A percentile compares a stretch with the other conserved stretches of the same genome.
phyloP scores from a whole-genome alignment of 352 stramenopile species.

The Globisporangium nagaii region DNA sequence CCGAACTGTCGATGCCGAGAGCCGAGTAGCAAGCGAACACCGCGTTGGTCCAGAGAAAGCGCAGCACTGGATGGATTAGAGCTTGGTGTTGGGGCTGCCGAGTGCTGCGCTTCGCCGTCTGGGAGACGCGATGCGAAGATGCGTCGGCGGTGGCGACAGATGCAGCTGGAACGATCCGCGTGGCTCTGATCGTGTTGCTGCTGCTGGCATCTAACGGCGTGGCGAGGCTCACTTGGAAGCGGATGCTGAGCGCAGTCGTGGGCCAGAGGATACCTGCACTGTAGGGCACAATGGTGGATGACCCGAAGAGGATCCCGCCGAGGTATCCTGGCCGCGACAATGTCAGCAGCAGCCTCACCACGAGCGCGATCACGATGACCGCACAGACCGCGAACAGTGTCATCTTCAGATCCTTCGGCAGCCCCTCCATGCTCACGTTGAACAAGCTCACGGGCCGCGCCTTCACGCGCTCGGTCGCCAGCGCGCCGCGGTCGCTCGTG shows the following conservation, averaged over 20 bases:
- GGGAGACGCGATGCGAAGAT: background rate
- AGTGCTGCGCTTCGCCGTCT: background rate
- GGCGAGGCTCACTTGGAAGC: slow-evolving; percentile 3
- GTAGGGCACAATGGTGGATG: slow-evolving; percentile 11
- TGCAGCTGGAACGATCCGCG: background rate
- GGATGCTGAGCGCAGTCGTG: slow-evolving; percentile 6
- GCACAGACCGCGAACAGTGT: slow-evolving; percentile 6
- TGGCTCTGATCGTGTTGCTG: background rate
- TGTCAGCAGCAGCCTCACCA: slow-evolving; percentile 1
- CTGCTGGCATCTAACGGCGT: background rate
- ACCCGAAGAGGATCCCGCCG: background rate
- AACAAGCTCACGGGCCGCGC: slow-evolving; percentile 6
- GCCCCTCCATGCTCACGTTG: slow-evolving; percentile 12
- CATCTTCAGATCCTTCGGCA: slow-evolving; percentile 17
- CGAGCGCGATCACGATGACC: slow-evolving; percentile 6
- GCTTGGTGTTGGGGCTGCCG: background rate
- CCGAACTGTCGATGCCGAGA: slow-evolving; percentile 4
- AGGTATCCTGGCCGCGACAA: background rate
- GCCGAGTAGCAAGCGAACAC: background rate
- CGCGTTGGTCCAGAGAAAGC: background rate
- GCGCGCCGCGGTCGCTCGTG: background rate
- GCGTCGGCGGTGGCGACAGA: background rate
- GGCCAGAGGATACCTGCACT: slow-evolving; percentile 11
- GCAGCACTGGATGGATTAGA: background rate
- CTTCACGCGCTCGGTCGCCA: background rate